Percentiles rank a stretch among this genome's conserved stretches.
Conservation (phyloP, 2,329 filamentous ascomycete genomes). For the Bipolaris victoriae region DNA sequence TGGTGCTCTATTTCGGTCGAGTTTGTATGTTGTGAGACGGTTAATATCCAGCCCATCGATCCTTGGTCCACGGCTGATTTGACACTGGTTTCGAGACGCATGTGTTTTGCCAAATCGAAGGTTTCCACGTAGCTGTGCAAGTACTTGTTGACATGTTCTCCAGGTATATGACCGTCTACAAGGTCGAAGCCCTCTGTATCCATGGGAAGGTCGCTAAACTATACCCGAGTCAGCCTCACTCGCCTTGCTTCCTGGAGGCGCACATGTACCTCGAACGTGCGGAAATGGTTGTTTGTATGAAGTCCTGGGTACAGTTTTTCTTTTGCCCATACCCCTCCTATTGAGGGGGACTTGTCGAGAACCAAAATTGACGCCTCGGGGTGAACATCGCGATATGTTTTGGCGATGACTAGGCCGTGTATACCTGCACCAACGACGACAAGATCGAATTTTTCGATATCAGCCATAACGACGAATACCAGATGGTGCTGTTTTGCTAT, state of each 20-base stretch:
- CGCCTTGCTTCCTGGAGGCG: not conserved
- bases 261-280: slow-evolving; percentile 27
- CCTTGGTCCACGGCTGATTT: slow-evolving; percentile 52
- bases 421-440: slow-evolving; percentile 42
- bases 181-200: slow-evolving; percentile 31
- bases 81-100: slow-evolving; percentile 61
- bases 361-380: slow-evolving; percentile 51
- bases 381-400: slow-evolving; percentile 56
- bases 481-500: not conserved
- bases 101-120: slow-evolving; percentile 55
- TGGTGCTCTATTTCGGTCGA: not conserved
- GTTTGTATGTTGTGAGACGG: slow-evolving; percentile 6
- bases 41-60: slow-evolving; percentile 31
- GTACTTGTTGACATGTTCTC: slow-evolving; percentile 63
- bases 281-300: slow-evolving; percentile 53
- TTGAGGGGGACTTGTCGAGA: slow-evolving; percentile 50
- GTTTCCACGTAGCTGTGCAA: slow-evolving; percentile 54
- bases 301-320: slow-evolving; percentile 54
- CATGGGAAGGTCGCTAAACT: slow-evolving; percentile 50
- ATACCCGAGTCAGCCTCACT: not conserved
- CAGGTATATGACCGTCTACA: slow-evolving; percentile 65
- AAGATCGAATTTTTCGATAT: slow-evolving; percentile 24
- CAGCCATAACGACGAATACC: not conserved
- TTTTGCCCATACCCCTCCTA: slow-evolving; percentile 54
- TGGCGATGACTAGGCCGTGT: slow-evolving; percentile 56